These are phyloP conservation scores for Neonectria hederae DNA, from an alignment of 2,329 filamentous ascomycete species.

Conservation along the genomic window DNA sequence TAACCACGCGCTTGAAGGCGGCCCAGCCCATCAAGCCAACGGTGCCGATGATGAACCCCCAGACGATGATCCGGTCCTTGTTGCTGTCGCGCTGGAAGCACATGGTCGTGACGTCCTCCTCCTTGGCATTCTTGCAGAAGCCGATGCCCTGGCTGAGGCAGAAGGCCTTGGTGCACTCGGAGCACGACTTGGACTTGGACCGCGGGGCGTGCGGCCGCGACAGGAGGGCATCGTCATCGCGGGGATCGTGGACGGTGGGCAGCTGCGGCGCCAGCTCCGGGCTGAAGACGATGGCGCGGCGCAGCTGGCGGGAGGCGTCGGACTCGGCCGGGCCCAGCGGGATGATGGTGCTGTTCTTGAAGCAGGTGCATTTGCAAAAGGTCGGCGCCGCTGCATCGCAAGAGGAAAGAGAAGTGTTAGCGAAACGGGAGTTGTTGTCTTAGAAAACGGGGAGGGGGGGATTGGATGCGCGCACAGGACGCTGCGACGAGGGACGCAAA, in stretches of 20 bases:
- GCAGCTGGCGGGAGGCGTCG: slow-evolving; percentile 39
- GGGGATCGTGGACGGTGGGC: slow-evolving; percentile 21
- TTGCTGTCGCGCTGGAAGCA: slow-evolving; percentile 74
- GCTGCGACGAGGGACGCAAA: slow-evolving; percentile 51
- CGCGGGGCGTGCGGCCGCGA: slow-evolving; percentile 40
- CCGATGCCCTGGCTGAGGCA: slow-evolving; percentile 68
- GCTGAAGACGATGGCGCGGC: slow-evolving; percentile 35
- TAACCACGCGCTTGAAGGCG: slow-evolving; percentile 59
- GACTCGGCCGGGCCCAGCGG: slow-evolving; percentile 60
- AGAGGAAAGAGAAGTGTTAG: slow-evolving; percentile 31
- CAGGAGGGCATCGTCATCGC: slow-evolving; percentile 1
- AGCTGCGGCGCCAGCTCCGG: slow-evolving; percentile 31
- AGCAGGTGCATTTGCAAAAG: slow-evolving; percentile 77
- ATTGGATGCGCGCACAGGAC: slow-evolving; percentile 50
- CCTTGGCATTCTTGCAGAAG: slow-evolving; percentile 70
- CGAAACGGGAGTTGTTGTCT: slow-evolving; percentile 12
- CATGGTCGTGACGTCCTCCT: slow-evolving; percentile 69
- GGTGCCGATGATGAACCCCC: slow-evolving; percentile 69
- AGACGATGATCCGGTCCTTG: slow-evolving; percentile 74
- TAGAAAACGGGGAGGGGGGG: background rate
- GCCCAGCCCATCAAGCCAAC: slow-evolving; percentile 69
- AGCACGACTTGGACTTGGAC: slow-evolving; percentile 60
- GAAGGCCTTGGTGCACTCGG: slow-evolving; percentile 72
- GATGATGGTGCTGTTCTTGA: slow-evolving; percentile 75
- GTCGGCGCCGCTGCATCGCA: slow-evolving; percentile 64